These are phyloP conservation scores for Pseudogymnoascus destructans DNA, from an alignment of 2,329 filamentous ascomycete species.

Conservation along the genomic window DNA sequence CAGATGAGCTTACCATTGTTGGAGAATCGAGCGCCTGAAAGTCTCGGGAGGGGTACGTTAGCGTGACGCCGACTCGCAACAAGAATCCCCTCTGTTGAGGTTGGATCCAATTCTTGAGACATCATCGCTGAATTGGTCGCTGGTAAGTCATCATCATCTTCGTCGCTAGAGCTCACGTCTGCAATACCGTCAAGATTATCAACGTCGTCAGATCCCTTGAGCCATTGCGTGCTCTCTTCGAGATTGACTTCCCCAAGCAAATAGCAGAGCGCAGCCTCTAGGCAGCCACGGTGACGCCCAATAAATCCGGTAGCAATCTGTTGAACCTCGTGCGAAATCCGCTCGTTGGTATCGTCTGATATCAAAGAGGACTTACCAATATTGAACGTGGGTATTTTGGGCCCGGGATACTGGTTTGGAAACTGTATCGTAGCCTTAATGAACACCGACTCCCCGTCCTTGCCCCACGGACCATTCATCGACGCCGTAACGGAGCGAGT, in stretches of 20 bases:
- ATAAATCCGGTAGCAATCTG: constrained; percentile 43
- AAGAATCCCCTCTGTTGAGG: constrained; percentile 39
- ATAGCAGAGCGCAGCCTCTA: constrained; percentile 49
- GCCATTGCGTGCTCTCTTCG: constrained; percentile 45
- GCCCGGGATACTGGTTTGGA: constrained; percentile 44
- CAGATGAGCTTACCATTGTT: constrained; percentile 50
- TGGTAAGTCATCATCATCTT: constrained; percentile 46
- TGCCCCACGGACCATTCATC: constrained; percentile 51
- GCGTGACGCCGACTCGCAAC: constrained; percentile 36
- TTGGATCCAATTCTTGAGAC: constrained; percentile 47
- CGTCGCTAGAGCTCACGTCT: constrained; percentile 75
- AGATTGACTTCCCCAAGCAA: constrained; percentile 50
- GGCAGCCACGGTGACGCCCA: constrained; percentile 45
- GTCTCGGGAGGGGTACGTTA: constrained; percentile 43
- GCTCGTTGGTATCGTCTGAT: constrained; percentile 40
- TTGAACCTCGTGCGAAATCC: constrained; percentile 41
- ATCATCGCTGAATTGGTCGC: constrained; percentile 35
- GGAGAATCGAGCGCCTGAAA: constrained; percentile 48
- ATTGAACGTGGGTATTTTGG: constrained; percentile 42
- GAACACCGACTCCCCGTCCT: constrained; percentile 42
- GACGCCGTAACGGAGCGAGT: constrained; percentile 45
- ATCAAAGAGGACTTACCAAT: constrained; percentile 52
- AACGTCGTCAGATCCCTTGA: constrained; percentile 48
- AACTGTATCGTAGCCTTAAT: constrained; percentile 50
- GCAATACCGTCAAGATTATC: constrained; percentile 41